Evolutionary conservation across 352 stramenopile genomes (phyloP).

Genomic region (Pythium scleroteichum): DNA sequence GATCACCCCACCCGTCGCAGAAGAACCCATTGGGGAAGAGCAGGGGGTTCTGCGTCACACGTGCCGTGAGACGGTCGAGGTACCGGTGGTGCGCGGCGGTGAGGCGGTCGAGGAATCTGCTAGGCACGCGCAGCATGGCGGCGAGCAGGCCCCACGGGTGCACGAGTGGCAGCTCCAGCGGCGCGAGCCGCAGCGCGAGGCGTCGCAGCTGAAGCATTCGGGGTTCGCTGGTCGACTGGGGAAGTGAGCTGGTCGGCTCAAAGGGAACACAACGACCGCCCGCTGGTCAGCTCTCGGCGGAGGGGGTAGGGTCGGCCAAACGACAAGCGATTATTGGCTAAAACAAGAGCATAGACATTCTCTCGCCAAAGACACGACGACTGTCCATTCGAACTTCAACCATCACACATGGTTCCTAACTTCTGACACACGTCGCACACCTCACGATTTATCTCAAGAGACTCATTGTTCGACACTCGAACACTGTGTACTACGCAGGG

Average conservation of each 20-base stretch:
- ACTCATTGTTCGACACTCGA: too few relatives aligned
- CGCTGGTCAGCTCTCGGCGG: not conserved
- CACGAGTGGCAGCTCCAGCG: constrained; percentile 20
- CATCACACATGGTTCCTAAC: too few relatives aligned
- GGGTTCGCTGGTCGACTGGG: not conserved
- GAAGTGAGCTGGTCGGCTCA: not conserved
- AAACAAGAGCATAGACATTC: too few relatives aligned
- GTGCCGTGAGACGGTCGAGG: constrained; percentile 64
- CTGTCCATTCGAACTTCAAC: too few relatives aligned
- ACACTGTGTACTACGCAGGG: too few relatives aligned
- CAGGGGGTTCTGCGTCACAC: constrained; percentile 69
- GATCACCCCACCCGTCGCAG: constrained; percentile 76
- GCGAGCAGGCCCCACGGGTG: constrained; percentile 69
- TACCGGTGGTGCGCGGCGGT: constrained; percentile 70
- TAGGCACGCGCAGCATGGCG: constrained; percentile 55
- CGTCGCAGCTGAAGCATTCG: constrained; percentile 10
- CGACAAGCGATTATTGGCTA: too few relatives aligned
- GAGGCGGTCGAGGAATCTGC: constrained; percentile 54
- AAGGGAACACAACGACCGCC: not conserved
- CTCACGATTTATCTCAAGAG: too few relatives aligned
- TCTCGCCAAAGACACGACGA: too few relatives aligned
- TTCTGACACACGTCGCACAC: too few relatives aligned
- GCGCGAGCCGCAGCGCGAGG: constrained; percentile 5
- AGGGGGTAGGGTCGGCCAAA: not conserved
- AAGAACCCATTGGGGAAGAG: constrained; percentile 84